Base-by-base conservation (phyloP, 2,329 filamentous ascomycete species). In the Exophiala sp. region DNA sequence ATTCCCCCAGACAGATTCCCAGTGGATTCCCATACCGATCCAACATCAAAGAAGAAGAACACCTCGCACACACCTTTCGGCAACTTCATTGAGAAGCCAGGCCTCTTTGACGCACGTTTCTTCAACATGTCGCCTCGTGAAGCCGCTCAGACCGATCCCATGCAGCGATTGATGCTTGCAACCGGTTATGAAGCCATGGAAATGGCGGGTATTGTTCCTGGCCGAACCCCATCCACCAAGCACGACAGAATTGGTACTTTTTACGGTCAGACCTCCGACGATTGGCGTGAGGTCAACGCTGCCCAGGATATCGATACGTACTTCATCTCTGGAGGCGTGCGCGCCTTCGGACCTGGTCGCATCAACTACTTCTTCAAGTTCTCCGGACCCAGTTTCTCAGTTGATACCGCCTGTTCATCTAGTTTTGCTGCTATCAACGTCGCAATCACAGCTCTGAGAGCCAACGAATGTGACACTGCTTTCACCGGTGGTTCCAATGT, bases 61-160 rank as follows among this genome's bases (percentile, higher is more conserved):
- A 90, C 87, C 54, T 87, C 83, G 50, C 85, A 88, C 69, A 89
- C 87, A 1, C 86, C 85, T 2, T 89, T 84, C 63, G 88, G 88
- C 12, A 89, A 86, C 72, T 91, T 84, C 72, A 81, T 89, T 61
- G 83, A 89, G 58, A 81, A 90, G 57, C 87, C 88, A 0, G 87
- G 87, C 51, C 76, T 87, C 44, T 92, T 92, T 65, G 88, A 92
- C 63, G 85, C 87, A n/a, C 78, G 85, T 1, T 91, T 92, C 72
- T 92, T 92, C 80, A 90, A 90, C 71, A 91, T 92, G 85, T 91
- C 87, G 34, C 87, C 88, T 5, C 82, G 87, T 62, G 88, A 92
- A 71, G 89, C 89, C 24, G 81, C 83, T 47, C 87, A 91, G 66
- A 90, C 87, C 1, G 88, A 92, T 67, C 89, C 89, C 0, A 89